These are phyloP conservation scores for Fusarium algeriense DNA, from an alignment of 2,329 filamentous ascomycete species.

Conservation along the genomic window DNA sequence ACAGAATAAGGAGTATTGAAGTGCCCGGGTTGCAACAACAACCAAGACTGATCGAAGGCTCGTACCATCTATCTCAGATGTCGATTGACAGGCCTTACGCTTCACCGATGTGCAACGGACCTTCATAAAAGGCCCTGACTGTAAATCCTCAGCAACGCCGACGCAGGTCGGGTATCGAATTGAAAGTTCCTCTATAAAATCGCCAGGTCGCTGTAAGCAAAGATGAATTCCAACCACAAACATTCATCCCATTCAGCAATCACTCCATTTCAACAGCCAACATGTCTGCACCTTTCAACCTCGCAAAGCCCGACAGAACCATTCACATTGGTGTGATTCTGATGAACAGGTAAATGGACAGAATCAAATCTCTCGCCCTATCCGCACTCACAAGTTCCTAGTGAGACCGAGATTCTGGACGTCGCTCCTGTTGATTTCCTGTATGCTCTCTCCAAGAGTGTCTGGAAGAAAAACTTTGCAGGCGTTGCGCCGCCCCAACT, in stretches of 20 bases:
- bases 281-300: conserved; percentile 9
- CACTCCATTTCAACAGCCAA: neutral
- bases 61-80: neutral
- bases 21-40: neutral
- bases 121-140: neutral
- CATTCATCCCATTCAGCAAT: neutral
- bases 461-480: conserved; percentile 36
- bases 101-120: neutral
- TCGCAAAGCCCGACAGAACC: conserved; percentile 13
- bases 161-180: neutral
- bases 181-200: neutral
- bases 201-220: rapidly evolving
- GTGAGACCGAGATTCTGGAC: conserved; percentile 53
- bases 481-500: conserved; percentile 21
- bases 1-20: neutral
- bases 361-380: rapidly evolving
- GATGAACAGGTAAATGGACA: conserved; percentile 15
- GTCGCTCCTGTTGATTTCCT: conserved; percentile 52
- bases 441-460: conserved; percentile 28
- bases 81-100: too few species aligned
- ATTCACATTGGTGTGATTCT: conserved; percentile 38
- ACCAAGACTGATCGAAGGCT: neutral
- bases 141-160: neutral
- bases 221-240: neutral
- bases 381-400: neutral